Base-by-base conservation (phyloP, 352 stramenopile genomes). In the Globisporangium cystogenes region DNA sequence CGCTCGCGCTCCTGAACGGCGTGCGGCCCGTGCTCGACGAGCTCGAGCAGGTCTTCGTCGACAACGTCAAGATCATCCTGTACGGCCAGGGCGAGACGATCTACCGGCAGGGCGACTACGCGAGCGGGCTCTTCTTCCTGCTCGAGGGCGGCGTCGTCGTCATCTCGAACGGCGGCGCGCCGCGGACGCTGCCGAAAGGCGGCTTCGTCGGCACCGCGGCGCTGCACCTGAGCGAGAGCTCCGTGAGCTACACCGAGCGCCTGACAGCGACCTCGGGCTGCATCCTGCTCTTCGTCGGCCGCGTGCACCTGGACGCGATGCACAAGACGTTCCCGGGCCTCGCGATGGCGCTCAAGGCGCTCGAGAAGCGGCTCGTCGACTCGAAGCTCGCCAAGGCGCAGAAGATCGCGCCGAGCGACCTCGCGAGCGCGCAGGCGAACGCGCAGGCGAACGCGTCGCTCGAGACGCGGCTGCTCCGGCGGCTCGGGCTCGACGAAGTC, bases 61-160 rank as follows among this genome's bases (percentile, higher is more conserved):
- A 82, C 45, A 85, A 82, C 33, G 42, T 78, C 7, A 68, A 68
- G 21, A 84, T 86, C 51, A 48, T 80, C 23, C 60, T 86, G 3
- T 86, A 81, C 41, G 75, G 75, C 1, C 75, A 86, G 39, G 65
- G 67, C 3, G 75, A 86, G 49, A 71, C 82, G 18, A 81, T 86
- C 49, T 86, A 86, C 31, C 68, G 70, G 1, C 54, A 62, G 1
- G 73, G 73, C 1, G 73, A 83, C 46, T 79, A 84, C 46, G 68
- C 71, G 0, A 48, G 59, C 18, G 74, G 74, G 1, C 29, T 84
- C 0, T 84, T 76, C 36, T 84, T 84, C 48, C 50, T 84, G 15
- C 51, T 84, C 7, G 74, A 84, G 51, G 74, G 71, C 2, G 51
- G 75, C 8, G 68, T 84, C 1, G 65, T 55, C 0, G 50, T 66